Evolutionary conservation across 2,329 filamentous ascomycete species (phyloP).

Genomic region (Diaporthe helianthi): DNA sequence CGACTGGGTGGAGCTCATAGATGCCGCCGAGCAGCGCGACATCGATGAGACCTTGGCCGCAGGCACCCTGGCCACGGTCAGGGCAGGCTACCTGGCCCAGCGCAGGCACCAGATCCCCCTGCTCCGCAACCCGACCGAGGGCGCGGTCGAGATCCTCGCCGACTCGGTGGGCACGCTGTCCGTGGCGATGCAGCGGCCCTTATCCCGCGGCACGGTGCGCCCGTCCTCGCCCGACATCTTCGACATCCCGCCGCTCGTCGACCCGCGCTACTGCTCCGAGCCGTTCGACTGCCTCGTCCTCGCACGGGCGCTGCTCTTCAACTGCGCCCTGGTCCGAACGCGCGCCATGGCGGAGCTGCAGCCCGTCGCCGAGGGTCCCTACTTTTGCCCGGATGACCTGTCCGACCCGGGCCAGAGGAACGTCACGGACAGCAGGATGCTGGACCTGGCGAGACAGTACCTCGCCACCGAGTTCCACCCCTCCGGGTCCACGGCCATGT

Average conservation of each 20-base stretch:
- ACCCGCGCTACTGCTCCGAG: constrained; percentile 56
- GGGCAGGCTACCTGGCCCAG: constrained; percentile 36
- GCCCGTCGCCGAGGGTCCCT: constrained; percentile 48
- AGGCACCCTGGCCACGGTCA: constrained; percentile 33
- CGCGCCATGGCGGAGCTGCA: constrained; percentile 36
- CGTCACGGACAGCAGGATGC: constrained; percentile 48
- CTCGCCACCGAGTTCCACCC: constrained; percentile 40
- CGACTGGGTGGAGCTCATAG: constrained; percentile 34
- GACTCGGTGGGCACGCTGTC: constrained; percentile 39
- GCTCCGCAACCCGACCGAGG: constrained; percentile 45
- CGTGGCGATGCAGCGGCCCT: constrained; percentile 37
- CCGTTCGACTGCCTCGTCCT: constrained; percentile 55
- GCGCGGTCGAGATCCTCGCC: constrained; percentile 41
- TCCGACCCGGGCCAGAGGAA: constrained; percentile 39
- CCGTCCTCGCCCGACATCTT: constrained; percentile 53
- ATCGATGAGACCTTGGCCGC: constrained; percentile 29
- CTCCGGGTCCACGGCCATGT: constrained; percentile 35
- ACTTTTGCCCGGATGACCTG: constrained; percentile 32
- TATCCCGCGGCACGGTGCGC: constrained; percentile 54
- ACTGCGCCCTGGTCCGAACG: constrained; percentile 45
- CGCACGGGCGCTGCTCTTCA: constrained; percentile 53
- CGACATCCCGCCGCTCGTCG: constrained; percentile 56
- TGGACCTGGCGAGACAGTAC: constrained; percentile 44
- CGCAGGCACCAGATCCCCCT: constrained; percentile 44
- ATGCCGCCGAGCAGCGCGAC: constrained; percentile 22